Conservation (phyloP, 2,329 filamentous ascomycete genomes). For the Rhexocercosporidium sp. region DNA sequence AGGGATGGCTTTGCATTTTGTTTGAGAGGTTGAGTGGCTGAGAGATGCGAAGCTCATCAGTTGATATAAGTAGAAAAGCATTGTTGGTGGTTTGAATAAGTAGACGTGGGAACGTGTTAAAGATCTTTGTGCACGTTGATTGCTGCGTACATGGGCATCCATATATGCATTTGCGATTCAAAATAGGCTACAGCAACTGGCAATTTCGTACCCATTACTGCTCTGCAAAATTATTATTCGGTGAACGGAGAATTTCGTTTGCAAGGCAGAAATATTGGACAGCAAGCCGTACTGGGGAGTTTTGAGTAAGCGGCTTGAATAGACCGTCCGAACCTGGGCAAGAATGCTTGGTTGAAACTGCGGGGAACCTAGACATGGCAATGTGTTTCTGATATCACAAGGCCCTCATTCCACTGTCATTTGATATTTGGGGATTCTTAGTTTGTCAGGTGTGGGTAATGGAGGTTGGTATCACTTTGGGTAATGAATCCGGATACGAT, state of each 20-base stretch:
- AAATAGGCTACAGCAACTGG: not conserved
- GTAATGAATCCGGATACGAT: slow-evolving; percentile 8
- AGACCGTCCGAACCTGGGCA: not conserved
- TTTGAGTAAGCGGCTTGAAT: not conserved
- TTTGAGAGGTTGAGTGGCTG: not conserved
- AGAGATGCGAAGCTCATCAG: slow-evolving; percentile 14
- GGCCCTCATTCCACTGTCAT: not conserved
- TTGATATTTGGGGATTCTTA: not conserved
- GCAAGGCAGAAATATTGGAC: not conserved
- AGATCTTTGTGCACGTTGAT: not conserved
- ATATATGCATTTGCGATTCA: not conserved
- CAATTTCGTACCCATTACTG: not conserved
- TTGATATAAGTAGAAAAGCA: slow-evolving; percentile 11
- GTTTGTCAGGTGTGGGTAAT: not conserved
- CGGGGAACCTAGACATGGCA: not conserved
- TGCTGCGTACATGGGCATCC: not conserved
- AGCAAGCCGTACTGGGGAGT: not conserved
- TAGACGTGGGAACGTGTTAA: not conserved
- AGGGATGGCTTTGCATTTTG: slow-evolving; percentile 54
- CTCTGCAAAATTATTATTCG: not conserved
- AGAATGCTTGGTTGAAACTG: too few species aligned
- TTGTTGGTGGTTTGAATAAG: not conserved
- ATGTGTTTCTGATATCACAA: not conserved
- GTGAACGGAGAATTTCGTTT: not conserved
- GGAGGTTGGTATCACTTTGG: not conserved